Percentiles rank a stretch among this genome's conserved stretches.
Evolutionary conservation across 768 basidiomycete species (phyloP).

Genomic region (Mycena amicta): DNA sequence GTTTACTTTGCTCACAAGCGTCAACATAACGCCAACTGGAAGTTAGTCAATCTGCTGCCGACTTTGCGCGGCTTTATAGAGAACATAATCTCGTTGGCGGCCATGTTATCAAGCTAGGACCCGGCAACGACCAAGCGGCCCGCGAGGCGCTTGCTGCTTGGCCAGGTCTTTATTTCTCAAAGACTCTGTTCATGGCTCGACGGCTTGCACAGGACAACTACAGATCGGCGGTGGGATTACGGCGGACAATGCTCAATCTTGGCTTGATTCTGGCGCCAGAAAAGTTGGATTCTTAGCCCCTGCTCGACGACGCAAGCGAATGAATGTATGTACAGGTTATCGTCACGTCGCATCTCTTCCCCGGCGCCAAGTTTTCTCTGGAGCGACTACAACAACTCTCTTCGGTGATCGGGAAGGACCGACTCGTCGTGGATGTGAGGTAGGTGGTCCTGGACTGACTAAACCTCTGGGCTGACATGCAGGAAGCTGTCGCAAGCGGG

Average conservation of each 20-base stretch:
- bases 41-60: constrained; percentile 69
- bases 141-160: constrained; percentile 79
- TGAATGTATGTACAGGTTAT: constrained; percentile 68
- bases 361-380: constrained; percentile 74
- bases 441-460: too few relatives aligned
- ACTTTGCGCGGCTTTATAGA: constrained; percentile 82
- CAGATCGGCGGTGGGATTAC: constrained; percentile 96
- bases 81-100: constrained; percentile 74
- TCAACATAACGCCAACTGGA: constrained; percentile 8
- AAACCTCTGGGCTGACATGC: constrained; percentile 3
- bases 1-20: constrained; percentile 26
- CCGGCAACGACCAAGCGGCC: constrained; percentile 89
- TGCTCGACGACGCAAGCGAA: too few relatives aligned
- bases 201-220: constrained; percentile 56
- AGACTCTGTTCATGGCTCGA: constrained; percentile 17
- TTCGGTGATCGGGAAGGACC: constrained; percentile 74
- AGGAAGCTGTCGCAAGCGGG: constrained; percentile 78
- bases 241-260: constrained; percentile 74
- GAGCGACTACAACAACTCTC: constrained; percentile 69
- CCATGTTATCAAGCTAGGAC: constrained; percentile 95
- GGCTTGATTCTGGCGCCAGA: constrained; percentile 88
- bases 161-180: constrained; percentile 56
- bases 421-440: constrained; percentile 94
- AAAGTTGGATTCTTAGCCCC: constrained; percentile 74
- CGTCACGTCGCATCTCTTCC: constrained; percentile 96